Conservation (phyloP, 768 basidiomycete genomes). For the Amanita subjunquillea region DNA sequence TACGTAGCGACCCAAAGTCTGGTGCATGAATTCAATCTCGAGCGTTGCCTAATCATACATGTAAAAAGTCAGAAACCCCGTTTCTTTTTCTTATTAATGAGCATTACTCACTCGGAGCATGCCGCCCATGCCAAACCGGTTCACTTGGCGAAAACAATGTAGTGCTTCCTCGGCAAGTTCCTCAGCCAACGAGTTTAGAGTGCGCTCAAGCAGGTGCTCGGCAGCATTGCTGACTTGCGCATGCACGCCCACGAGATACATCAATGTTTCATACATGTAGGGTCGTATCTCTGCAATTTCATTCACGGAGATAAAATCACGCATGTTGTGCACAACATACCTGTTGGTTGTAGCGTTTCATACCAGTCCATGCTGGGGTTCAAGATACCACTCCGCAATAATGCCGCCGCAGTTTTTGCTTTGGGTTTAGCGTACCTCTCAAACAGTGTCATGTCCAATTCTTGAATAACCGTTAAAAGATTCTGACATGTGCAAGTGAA, state of each 20-base stretch:
- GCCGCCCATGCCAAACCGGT: slow-evolving; percentile 93
- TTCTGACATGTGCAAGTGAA: slow-evolving; percentile 30
- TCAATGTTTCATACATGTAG: slow-evolving; percentile 85
- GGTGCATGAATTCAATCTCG: slow-evolving; percentile 98
- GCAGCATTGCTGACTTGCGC: slow-evolving; percentile 81
- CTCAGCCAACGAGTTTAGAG: slow-evolving; percentile 70
- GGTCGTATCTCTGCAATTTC: slow-evolving; percentile 66
- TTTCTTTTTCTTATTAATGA: neutral
- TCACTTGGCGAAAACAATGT: slow-evolving; percentile 78
- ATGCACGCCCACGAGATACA: slow-evolving; percentile 86
- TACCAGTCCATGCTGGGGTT: slow-evolving; percentile 86
- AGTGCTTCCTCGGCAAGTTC: slow-evolving; percentile 79
- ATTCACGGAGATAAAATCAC: neutral
- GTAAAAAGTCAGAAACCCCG: neutral
- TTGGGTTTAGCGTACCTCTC: slow-evolving; percentile 82
- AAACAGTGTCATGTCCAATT: slow-evolving; percentile 85
- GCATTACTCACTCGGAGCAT: slow-evolving; percentile 76
- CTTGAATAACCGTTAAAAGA: slow-evolving; percentile 65
- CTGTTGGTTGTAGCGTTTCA: slow-evolving; percentile 85
- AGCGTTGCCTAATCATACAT: slow-evolving; percentile 68
- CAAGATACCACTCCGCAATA: slow-evolving; percentile 74
- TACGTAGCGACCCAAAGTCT: slow-evolving; percentile 85
- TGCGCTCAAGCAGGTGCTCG: slow-evolving; percentile 72
- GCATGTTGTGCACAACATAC: slow-evolving; percentile 28
- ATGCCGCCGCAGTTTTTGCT: slow-evolving; percentile 49